Percentiles rank a stretch among this genome's conserved stretches.
Conservation (phyloP, 2,329 filamentous ascomycete species). For the Chrysoporthe puriensis region DNA sequence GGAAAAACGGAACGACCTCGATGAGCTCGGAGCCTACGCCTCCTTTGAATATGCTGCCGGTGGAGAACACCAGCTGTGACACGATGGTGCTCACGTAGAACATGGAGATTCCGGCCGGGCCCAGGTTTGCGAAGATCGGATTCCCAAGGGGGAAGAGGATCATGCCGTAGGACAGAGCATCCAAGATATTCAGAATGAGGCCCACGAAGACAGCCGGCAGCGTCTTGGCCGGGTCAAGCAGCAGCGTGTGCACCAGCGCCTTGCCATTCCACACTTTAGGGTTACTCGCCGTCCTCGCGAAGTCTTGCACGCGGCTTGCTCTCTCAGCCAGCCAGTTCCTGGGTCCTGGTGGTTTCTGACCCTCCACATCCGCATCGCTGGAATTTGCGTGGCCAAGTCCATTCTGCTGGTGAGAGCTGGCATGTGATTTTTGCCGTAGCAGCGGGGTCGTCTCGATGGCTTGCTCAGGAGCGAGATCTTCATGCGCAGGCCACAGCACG, state of each 20-base stretch:
- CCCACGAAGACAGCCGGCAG: constrained; percentile 88
- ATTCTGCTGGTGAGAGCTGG: constrained; percentile 33
- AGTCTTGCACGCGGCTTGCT: constrained; percentile 31
- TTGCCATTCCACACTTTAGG: constrained; percentile 74
- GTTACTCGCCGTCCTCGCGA: constrained; percentile 47
- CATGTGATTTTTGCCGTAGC: constrained; percentile 41
- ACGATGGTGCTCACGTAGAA: constrained; percentile 98
- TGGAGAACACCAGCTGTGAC: constrained; percentile 87
- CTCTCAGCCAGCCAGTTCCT: constrained; percentile 42
- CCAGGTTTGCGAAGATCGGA: constrained; percentile 81
- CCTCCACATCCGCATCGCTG: constrained; percentile 50
- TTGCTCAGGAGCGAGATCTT: constrained; percentile 12
- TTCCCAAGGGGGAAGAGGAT: constrained; percentile 92
- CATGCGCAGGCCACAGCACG: constrained; percentile 4
- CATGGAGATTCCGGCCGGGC: constrained; percentile 94
- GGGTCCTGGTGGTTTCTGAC: constrained; percentile 47
- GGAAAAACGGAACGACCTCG: constrained; percentile 97
- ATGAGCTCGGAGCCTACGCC: constrained; percentile 97
- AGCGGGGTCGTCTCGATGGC: constrained; percentile 53
- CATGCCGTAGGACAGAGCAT: constrained; percentile 95
- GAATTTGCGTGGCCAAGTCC: constrained; percentile 31
- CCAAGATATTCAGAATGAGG: constrained; percentile 86
- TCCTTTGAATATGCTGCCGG: constrained; percentile 84
- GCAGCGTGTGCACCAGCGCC: constrained; percentile 63
- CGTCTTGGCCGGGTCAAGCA: constrained; percentile 71